A percentile compares a stretch with the other conserved stretches of the same genome.
Evolutionary conservation across 2,329 filamentous ascomycete genomes (phyloP).

Genomic region (Gliomastix tumulicola): DNA sequence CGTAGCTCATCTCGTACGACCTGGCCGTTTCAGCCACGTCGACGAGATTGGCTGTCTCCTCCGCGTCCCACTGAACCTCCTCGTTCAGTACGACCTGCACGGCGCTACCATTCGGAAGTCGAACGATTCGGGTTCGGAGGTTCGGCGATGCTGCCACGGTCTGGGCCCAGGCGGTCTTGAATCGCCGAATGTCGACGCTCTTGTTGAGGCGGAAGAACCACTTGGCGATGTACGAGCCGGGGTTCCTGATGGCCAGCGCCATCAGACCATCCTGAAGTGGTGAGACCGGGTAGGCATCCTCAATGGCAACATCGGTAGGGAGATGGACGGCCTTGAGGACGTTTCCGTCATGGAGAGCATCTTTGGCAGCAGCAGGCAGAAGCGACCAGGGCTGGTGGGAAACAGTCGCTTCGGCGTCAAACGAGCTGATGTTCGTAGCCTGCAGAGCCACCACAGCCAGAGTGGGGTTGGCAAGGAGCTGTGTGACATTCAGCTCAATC

Average conservation of each 20-base stretch:
- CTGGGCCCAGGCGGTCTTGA: conserved; percentile 9
- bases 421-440: no score
- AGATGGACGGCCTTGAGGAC: conserved; percentile 3
- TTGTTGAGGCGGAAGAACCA: conserved; percentile 7
- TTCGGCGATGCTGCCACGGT: conserved; percentile 6
- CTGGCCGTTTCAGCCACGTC: not conserved
- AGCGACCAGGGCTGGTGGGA: not conserved
- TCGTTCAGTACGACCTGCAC: conserved; percentile 7
- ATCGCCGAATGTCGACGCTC: conserved; percentile 5
- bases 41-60: conserved; percentile 2
- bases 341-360: conserved; percentile 1
- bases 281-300: conserved; percentile 42
- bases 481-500: conserved; percentile 4
- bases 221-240: conserved; percentile 10
- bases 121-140: conserved; percentile 11
- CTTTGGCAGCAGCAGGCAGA: not conserved
- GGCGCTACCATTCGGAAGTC: conserved; percentile 6
- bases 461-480: not conserved
- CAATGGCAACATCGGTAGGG: conserved; percentile 11
- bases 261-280: conserved; percentile 41
- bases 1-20: not conserved
- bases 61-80: not conserved
- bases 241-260: conserved; percentile 30
- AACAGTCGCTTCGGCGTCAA: not conserved
- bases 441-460: not conserved